These are phyloP conservation scores for Lablab purpureus DNA, from an alignment of 306 rosid species.

Conservation along the genomic window DNA sequence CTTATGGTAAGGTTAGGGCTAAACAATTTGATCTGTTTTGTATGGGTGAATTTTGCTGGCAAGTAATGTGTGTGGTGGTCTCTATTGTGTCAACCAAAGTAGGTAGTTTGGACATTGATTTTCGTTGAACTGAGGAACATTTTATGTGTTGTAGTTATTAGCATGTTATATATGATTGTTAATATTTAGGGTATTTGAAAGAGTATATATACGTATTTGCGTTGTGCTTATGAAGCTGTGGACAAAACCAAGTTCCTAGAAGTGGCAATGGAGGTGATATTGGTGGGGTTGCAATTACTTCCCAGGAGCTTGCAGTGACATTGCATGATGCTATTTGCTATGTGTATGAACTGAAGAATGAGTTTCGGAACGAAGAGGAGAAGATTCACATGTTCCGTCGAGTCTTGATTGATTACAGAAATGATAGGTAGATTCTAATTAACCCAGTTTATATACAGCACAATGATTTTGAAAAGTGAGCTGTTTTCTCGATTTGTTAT, in stretches of 20 bases:
- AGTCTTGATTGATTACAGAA: slow-evolving; percentile 95
- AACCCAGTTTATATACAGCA: slow-evolving; percentile 1
- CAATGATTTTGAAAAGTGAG: slow-evolving; percentile 15
- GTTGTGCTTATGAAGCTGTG: slow-evolving; percentile 59
- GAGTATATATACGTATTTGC: not conserved
- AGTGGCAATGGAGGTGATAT: slow-evolving; percentile 56
- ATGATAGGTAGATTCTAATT: slow-evolving; percentile 76
- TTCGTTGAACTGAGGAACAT: slow-evolving; percentile 24
- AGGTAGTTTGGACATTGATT: not conserved
- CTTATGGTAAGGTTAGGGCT: not conserved
- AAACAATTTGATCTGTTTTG: slow-evolving; percentile 1
- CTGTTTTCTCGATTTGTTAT: no score
- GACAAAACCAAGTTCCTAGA: slow-evolving; percentile 66
- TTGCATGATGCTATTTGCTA: slow-evolving; percentile 78
- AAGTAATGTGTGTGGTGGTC: slow-evolving; percentile 28
- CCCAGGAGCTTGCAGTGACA: slow-evolving; percentile 64
- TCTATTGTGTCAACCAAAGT: not conserved
- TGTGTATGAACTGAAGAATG: slow-evolving; percentile 81
- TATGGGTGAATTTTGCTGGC: slow-evolving; percentile 36
- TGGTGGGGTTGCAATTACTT: slow-evolving; percentile 58
- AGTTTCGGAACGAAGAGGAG: slow-evolving; percentile 80
- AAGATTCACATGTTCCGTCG: slow-evolving; percentile 82
- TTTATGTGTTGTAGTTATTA: slow-evolving; percentile 37
- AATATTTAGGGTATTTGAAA: slow-evolving; percentile 38
- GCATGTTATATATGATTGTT: slow-evolving; percentile 21